Evolutionary conservation across 768 basidiomycete genomes (phyloP).

Genomic region (Xanthoconium purpureum): DNA sequence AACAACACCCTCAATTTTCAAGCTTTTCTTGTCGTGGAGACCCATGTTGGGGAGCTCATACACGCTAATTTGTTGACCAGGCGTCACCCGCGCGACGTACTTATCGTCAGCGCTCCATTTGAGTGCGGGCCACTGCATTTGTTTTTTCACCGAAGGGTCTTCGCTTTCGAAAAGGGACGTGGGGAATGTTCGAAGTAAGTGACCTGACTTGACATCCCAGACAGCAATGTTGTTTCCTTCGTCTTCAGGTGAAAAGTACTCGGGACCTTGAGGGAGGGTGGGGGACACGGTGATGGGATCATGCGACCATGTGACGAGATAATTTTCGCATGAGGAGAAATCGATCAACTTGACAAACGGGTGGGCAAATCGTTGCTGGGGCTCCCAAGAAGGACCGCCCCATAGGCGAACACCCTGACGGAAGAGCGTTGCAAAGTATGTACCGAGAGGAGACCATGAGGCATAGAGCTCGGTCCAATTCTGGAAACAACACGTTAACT

Average conservation of each 20-base stretch:
- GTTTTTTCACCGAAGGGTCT: slow-evolving; percentile 60
- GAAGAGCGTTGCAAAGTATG: slow-evolving; percentile 91
- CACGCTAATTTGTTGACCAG: slow-evolving; percentile 92
- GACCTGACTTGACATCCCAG: slow-evolving; percentile 96
- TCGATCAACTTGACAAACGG: slow-evolving; percentile 94
- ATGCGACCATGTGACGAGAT: slow-evolving; percentile 96
- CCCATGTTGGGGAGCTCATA: slow-evolving; percentile 95
- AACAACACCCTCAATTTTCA: slow-evolving; percentile 95
- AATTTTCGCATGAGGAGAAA: slow-evolving; percentile 96
- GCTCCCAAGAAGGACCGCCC: slow-evolving; percentile 90
- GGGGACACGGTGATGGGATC: slow-evolving; percentile 87
- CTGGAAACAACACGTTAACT: slow-evolving; percentile 37
- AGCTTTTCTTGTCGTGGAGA: slow-evolving; percentile 90
- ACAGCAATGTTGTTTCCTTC: slow-evolving; percentile 96
- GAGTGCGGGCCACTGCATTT: slow-evolving; percentile 90
- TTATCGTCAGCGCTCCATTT: slow-evolving; percentile 99
- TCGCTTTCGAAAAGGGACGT: slow-evolving; percentile 61
- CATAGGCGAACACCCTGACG: slow-evolving; percentile 94
- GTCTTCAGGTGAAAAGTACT: slow-evolving; percentile 88
- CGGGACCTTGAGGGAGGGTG: slow-evolving; percentile 74
- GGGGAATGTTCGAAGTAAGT: slow-evolving; percentile 88
- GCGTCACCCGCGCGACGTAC: slow-evolving; percentile 85
- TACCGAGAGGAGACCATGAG: slow-evolving; percentile 95
- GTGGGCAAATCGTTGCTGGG: slow-evolving; percentile 89
- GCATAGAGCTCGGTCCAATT: slow-evolving; percentile 97